Percentiles rank a stretch among this genome's conserved stretches.
phyloP scores from a whole-genome alignment of 106 monocot species.

The Dactylorhiza incarnata region DNA sequence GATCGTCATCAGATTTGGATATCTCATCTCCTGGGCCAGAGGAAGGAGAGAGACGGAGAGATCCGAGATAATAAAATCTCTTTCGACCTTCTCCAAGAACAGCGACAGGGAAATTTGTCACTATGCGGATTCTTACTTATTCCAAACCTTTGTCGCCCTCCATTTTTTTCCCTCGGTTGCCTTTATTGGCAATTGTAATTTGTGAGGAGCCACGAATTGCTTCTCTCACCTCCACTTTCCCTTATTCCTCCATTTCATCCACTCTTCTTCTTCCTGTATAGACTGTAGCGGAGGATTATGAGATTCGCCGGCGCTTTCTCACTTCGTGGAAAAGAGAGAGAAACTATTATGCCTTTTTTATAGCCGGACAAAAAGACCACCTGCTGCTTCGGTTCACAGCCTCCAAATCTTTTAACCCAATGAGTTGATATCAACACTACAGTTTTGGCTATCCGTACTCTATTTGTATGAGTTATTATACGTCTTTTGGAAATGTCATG shows the following conservation, averaged over 20 bases:
- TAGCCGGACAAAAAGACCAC: background rate
- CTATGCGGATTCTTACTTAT: background rate
- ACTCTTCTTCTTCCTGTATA: background rate
- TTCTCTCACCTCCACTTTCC: background rate
- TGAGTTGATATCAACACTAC: too few relatives aligned
- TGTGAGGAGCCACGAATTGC: background rate
- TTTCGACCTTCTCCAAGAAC: background rate
- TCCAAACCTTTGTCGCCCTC: background rate
- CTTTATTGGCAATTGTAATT: background rate
- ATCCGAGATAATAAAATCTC: constrained; percentile 8
- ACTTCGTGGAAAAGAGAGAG: background rate
- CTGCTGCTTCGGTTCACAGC: background rate
- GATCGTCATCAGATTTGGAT: constrained; percentile 6
- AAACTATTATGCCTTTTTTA: background rate
- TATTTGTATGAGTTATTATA: background rate
- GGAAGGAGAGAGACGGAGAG: background rate
- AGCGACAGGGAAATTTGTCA: background rate
- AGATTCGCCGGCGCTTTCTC: background rate
- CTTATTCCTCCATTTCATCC: background rate
- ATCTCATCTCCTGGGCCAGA: constrained; percentile 5
- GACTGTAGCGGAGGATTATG: background rate
- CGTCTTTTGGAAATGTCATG: background rate
- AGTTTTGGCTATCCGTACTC: background rate
- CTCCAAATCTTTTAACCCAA: background rate
- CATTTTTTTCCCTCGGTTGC: background rate